Percentiles rank a stretch among this genome's conserved stretches.
These are phyloP conservation scores for Aspergillus saccharolyticus DNA, from an alignment of 495 filamentous ascomycete genomes.

Conservation along the genomic window DNA sequence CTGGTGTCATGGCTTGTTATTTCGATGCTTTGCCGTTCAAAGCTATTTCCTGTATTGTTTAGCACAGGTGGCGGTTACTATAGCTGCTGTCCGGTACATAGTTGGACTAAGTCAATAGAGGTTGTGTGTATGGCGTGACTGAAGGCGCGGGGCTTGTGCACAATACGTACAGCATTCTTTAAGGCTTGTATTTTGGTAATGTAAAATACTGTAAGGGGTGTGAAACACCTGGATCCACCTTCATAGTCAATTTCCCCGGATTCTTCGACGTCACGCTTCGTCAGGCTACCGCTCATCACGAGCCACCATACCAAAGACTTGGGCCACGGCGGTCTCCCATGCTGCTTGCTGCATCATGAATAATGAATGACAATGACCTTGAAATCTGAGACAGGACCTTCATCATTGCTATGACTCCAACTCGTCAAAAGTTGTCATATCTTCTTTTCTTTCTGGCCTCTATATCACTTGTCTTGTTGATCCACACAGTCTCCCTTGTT, in stretches of 20 bases:
- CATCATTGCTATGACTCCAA: neutral
- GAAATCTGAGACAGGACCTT: neutral
- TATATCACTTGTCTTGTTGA: neutral
- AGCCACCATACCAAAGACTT: neutral
- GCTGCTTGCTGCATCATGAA: neutral
- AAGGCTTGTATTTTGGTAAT: neutral
- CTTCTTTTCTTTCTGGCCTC: conserved; percentile 3
- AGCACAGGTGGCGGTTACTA: no score
- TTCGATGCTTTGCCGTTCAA: neutral
- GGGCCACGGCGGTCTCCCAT: neutral
- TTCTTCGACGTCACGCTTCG: conserved; percentile 12
- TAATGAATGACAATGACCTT: neutral
- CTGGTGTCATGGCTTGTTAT: neutral
- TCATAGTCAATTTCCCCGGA: conserved; percentile 12
- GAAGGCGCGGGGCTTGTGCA: no score
- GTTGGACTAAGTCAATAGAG: no score
- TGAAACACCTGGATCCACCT: neutral
- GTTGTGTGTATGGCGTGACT: no score
- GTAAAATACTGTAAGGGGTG: neutral
- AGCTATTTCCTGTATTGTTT: no score
- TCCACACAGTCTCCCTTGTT: neutral
- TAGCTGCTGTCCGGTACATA: no score
- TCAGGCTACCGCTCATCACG: conserved; percentile 4
- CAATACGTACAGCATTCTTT: neutral
- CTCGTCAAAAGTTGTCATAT: neutral